phyloP scores from a whole-genome alignment of 306 rosid genomes.

The Cucumis cinereus region DNA sequence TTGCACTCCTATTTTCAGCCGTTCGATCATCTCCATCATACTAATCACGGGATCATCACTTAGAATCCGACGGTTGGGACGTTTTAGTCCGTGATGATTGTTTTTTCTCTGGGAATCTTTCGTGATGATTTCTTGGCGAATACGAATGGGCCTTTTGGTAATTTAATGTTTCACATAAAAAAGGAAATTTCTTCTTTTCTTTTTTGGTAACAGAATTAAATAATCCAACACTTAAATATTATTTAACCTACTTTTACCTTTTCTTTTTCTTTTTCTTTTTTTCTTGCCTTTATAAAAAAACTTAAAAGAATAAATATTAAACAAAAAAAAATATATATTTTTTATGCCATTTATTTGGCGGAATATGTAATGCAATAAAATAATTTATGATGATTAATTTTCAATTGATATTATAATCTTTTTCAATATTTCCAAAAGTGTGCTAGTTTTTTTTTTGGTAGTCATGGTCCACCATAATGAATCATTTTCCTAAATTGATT shows the following conservation, averaged over 20 bases:
- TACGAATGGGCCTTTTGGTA: not conserved
- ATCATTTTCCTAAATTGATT: not conserved
- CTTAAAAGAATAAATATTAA: too few species aligned
- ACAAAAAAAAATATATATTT: too few species aligned
- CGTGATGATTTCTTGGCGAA: not conserved
- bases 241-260: not conserved
- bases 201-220: not conserved
- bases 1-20: not conserved
- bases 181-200: not conserved
- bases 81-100: not conserved
- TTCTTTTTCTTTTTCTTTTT: not conserved
- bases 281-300: not conserved
- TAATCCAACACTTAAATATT: not conserved
- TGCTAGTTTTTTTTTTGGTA: not conserved
- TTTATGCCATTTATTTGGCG: not conserved
- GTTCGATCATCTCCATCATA: not conserved
- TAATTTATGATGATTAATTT: not conserved
- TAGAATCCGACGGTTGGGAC: not conserved
- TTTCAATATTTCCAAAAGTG: not conserved
- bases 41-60: not conserved
- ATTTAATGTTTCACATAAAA: not conserved
- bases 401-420: not conserved
- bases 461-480: not conserved
- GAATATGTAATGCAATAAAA: not conserved
- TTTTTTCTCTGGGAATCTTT: not conserved